Conservation (phyloP, 441 rosid genomes). For the Pelargonium citronellum region DNA sequence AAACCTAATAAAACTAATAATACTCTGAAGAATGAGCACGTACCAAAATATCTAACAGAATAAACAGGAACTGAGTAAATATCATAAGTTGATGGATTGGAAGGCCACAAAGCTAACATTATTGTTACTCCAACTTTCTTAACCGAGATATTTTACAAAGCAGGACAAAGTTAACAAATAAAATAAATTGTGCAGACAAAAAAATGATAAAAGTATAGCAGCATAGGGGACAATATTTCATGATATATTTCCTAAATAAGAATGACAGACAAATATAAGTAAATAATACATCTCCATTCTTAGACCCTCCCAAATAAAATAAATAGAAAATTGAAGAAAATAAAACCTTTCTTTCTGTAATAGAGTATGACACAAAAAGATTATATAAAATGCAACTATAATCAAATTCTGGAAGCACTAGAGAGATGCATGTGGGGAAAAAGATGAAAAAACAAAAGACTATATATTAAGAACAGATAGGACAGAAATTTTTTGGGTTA, state of each 20-base stretch:
- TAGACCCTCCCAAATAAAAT: not conserved
- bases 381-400: not conserved
- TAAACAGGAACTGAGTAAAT: too few relatives aligned
- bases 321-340: too few relatives aligned
- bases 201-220: not conserved
- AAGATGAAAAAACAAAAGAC: not conserved
- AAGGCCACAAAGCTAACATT: not conserved
- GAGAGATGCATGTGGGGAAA: not conserved
- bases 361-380: too few relatives aligned
- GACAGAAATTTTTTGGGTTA: not conserved
- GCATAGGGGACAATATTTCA: not conserved
- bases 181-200: not conserved
- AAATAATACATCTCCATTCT: not conserved
- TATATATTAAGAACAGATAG: not conserved
- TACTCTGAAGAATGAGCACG: not conserved
- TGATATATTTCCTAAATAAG: not conserved
- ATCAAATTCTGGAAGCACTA: not conserved
- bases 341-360: too few relatives aligned
- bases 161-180: not conserved
- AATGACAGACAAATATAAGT: not conserved
- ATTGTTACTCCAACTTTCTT: not conserved
- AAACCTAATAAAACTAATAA: not conserved
- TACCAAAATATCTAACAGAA: not conserved
- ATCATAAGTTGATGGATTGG: too few relatives aligned
- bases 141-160: too few relatives aligned